phyloP scores from a whole-genome alignment of 1,284 basidiomycete genomes.

The Sphaerobolus stellatus region DNA sequence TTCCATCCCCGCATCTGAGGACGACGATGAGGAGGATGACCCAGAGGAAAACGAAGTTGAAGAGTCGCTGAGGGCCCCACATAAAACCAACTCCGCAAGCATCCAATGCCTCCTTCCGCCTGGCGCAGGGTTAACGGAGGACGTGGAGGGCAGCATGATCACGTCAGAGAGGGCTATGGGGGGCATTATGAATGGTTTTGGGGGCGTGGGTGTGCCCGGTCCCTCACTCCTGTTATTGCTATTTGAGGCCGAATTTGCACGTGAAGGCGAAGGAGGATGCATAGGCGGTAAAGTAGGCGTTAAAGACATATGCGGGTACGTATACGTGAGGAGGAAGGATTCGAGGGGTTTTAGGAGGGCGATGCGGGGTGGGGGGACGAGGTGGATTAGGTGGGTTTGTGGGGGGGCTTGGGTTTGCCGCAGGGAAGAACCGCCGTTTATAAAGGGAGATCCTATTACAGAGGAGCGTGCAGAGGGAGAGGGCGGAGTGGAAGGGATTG shows the following conservation, averaged over 20 bases:
- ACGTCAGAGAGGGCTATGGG: conserved; percentile 29
- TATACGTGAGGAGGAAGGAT: conserved; percentile 37
- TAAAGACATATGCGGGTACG: conserved; percentile 19
- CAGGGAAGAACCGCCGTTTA: too few relatives aligned
- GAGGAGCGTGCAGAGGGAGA: neutral
- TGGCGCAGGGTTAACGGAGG: too few relatives aligned
- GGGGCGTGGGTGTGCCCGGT: conserved; percentile 20
- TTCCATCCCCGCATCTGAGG: neutral
- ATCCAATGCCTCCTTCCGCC: too few relatives aligned
- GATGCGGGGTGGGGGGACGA: conserved; percentile 24
- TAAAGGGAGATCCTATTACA: too few relatives aligned
- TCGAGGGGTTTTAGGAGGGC: conserved; percentile 37
- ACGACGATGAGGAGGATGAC: neutral
- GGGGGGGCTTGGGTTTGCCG: too few relatives aligned
- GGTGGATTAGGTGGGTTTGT: conserved; percentile 31
- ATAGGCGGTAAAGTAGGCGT: too few relatives aligned
- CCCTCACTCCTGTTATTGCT: too few relatives aligned
- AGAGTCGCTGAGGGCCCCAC: conserved; percentile 32
- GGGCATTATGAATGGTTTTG: conserved; percentile 35
- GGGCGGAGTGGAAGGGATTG: neutral
- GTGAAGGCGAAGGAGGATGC: neutral
- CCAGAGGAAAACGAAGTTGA: too few relatives aligned
- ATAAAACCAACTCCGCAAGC: conserved; percentile 37
- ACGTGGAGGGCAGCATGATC: conserved; percentile 22
- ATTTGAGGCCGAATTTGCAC: too few relatives aligned